phyloP scores from a whole-genome alignment of 345 rosid genomes.

The Litchi chinensis region DNA sequence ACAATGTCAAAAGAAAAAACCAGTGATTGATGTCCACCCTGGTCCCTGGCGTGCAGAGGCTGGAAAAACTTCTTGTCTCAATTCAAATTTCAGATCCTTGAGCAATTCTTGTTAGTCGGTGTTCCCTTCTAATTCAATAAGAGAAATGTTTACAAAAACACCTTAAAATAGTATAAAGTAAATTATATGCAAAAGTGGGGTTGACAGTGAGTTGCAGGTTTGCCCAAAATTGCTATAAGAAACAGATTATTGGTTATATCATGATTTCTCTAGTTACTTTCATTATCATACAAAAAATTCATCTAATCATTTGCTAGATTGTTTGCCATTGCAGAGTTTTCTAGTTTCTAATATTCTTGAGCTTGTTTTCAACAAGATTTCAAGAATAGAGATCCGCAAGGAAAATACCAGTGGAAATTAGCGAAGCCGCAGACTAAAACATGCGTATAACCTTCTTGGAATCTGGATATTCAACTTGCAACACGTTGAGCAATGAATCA shows the following conservation, averaged over 20 bases:
- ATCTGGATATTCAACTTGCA: neutral
- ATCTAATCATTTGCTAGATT: neutral
- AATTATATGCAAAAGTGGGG: neutral
- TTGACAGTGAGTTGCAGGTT: neutral
- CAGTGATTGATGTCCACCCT: too few relatives aligned
- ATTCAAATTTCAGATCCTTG: too few relatives aligned
- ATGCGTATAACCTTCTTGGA: neutral
- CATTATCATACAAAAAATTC: neutral
- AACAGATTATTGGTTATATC: neutral
- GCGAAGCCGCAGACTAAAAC: neutral
- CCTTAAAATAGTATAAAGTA: neutral
- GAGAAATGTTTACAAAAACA: neutral
- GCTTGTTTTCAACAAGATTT: neutral
- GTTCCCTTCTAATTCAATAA: too few relatives aligned
- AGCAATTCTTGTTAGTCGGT: too few relatives aligned
- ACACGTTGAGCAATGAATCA: neutral
- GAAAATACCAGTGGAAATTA: neutral
- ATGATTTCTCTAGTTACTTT: neutral
- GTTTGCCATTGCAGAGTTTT: neutral
- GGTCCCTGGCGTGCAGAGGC: too few relatives aligned
- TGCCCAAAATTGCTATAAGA: neutral
- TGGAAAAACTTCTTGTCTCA: too few relatives aligned
- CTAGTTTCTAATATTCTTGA: neutral
- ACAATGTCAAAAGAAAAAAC: too few relatives aligned
- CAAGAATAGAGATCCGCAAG: neutral